A percentile compares a stretch with the other conserved stretches of the same genome.
Evolutionary conservation across 2,329 filamentous ascomycete genomes (phyloP).

Genomic region (Lomentospora prolificans): DNA sequence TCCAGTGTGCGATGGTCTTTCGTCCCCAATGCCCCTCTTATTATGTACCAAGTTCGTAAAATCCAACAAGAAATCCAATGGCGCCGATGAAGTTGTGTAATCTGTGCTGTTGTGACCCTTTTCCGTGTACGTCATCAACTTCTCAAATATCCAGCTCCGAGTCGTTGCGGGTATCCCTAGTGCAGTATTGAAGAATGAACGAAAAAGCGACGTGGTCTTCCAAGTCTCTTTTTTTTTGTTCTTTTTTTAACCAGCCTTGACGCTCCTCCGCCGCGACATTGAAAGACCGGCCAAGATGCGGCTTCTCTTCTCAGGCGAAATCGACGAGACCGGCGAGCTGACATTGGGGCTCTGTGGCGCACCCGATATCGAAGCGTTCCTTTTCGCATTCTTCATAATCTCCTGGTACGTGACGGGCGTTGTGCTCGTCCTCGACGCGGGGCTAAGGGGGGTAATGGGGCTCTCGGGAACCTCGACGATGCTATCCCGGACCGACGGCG

Average conservation of each 20-base stretch:
- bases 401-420: constrained; percentile 36
- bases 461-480: constrained; percentile 9
- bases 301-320: constrained; percentile 1
- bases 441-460: neutral
- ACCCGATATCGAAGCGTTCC: constrained; percentile 23
- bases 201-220: constrained; percentile 2
- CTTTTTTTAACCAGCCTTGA: neutral
- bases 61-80: neutral
- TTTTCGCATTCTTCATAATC: constrained; percentile 33
- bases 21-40: neutral
- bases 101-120: neutral
- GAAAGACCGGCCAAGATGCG: constrained; percentile 7
- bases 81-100: neutral
- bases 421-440: constrained; percentile 13
- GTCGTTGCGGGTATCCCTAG: neutral
- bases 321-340: constrained; percentile 14
- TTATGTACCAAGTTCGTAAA: neutral
- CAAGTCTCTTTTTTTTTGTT: neutral
- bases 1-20: neutral
- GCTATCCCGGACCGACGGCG: constrained; percentile 21
- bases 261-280: constrained; percentile 12
- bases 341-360: constrained; percentile 4
- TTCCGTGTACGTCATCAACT: neutral
- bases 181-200: neutral
- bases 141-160: neutral